Percentiles rank a stretch among this genome's conserved stretches.
Evolutionary conservation across 2,329 filamentous ascomycete species (phyloP).

Genomic region (Aspergillus viridinutans): DNA sequence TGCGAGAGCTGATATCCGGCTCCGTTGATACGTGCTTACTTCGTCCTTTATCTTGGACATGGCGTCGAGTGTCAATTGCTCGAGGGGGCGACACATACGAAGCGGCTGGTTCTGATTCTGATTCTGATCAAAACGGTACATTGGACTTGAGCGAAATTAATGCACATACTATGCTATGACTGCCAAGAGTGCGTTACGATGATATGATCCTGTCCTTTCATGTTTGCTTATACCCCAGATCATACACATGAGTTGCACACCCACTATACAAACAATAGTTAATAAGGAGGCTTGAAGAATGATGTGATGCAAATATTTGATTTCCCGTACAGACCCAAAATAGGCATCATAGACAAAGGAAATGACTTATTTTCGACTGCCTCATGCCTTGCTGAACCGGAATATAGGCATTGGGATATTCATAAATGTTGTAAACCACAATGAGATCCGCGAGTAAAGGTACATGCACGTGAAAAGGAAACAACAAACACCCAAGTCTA

Average conservation of each 20-base stretch:
- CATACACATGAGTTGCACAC: neutral
- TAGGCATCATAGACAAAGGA: constrained; percentile 3
- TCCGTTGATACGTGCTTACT: neutral
- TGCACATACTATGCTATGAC: neutral
- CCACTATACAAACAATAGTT: neutral
- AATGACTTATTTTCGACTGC: neutral
- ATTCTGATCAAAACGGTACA: neutral
- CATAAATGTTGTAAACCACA: neutral
- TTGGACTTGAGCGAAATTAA: neutral
- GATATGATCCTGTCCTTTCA: neutral
- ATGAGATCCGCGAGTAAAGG: neutral
- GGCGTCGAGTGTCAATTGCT: neutral
- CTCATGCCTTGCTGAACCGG: neutral
- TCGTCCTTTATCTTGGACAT: neutral
- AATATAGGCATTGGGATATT: neutral
- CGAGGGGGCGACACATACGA: neutral
- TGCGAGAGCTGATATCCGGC: too few species aligned
- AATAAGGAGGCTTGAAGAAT: neutral
- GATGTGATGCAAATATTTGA: neutral
- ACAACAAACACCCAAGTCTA: neutral
- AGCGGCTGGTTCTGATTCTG: neutral
- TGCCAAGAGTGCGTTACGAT: neutral
- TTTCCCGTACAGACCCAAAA: neutral
- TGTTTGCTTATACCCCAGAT: neutral
- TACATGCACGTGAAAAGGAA: constrained; percentile 9